Percentiles rank a stretch among this genome's conserved stretches.
These are phyloP conservation scores for Neocucurbitaria cava DNA, from an alignment of 2,329 filamentous ascomycete genomes.

Conservation along the genomic window DNA sequence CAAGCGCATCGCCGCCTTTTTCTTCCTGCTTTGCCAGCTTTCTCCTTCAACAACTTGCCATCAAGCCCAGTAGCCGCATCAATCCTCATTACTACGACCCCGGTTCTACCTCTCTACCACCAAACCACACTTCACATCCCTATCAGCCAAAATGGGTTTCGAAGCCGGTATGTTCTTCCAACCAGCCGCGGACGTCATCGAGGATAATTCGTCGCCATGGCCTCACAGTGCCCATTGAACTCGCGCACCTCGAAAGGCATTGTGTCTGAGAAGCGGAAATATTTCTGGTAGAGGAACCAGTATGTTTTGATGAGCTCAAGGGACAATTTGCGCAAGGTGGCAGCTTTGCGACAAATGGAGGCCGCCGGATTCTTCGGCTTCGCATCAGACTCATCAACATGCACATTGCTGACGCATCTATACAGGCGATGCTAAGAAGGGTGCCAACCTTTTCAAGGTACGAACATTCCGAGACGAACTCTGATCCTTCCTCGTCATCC, in stretches of 20 bases:
- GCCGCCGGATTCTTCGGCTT: conserved; percentile 18
- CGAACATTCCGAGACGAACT: conserved; percentile 14
- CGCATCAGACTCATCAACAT: conserved; percentile 7
- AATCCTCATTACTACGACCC: conserved; percentile 21
- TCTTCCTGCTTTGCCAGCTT: conserved; percentile 32
- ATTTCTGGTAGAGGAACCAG: background rate
- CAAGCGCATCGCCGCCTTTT: conserved; percentile 23
- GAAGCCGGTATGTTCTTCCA: conserved; percentile 45
- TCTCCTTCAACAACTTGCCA: conserved; percentile 29
- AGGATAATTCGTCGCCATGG: conserved; percentile 24
- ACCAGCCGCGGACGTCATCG: conserved; percentile 40
- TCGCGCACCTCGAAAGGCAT: conserved; percentile 18
- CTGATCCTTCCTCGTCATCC: conserved; percentile 6
- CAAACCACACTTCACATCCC: conserved; percentile 19
- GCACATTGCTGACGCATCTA: conserved; percentile 29
- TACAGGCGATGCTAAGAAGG: conserved; percentile 91
- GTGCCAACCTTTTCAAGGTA: conserved; percentile 96
- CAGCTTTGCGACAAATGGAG: conserved; percentile 37
- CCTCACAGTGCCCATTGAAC: conserved; percentile 33
- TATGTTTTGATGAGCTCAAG: conserved; percentile 8
- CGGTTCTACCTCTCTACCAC: conserved; percentile 21
- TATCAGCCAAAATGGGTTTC: conserved; percentile 50
- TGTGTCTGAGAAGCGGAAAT: conserved; percentile 9
- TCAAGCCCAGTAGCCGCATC: conserved; percentile 8
- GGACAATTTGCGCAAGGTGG: conserved; percentile 21